Conservation (phyloP, 345 rosid genomes). For the Lagerstroemia speciosa region DNA sequence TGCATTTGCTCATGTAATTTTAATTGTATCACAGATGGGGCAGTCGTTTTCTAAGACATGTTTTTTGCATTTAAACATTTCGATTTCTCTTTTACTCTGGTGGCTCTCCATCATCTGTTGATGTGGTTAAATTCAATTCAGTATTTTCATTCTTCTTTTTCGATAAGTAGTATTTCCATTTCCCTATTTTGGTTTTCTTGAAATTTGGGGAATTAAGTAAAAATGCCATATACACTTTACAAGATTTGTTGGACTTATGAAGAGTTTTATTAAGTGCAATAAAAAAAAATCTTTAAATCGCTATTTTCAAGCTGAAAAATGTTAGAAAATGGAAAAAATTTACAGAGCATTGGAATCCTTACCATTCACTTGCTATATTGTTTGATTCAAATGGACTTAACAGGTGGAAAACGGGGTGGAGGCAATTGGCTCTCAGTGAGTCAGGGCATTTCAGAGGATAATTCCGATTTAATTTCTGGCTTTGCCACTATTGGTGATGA, state of each 20-base stretch:
- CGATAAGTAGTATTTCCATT: background rate
- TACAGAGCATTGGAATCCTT: background rate
- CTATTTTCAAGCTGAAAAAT: too few relatives aligned
- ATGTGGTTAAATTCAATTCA: background rate
- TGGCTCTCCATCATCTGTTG: background rate
- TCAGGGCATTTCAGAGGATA: constrained; percentile 93
- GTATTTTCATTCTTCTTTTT: too few relatives aligned
- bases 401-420: constrained; percentile 84
- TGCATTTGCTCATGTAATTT: background rate
- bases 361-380: background rate
- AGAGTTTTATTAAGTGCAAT: background rate
- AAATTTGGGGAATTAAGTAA: background rate
- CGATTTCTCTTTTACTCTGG: background rate
- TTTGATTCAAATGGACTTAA: background rate
- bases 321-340: background rate
- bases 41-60: background rate
- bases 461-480: constrained; percentile 95
- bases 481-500: constrained; percentile 98
- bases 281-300: background rate
- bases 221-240: background rate
- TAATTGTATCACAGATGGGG: background rate
- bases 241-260: background rate
- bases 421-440: constrained; percentile 98
- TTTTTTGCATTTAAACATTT: background rate
- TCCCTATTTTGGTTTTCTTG: background rate